Conservation (phyloP, 352 stramenopile genomes). For the Saprolegnia diclina region DNA sequence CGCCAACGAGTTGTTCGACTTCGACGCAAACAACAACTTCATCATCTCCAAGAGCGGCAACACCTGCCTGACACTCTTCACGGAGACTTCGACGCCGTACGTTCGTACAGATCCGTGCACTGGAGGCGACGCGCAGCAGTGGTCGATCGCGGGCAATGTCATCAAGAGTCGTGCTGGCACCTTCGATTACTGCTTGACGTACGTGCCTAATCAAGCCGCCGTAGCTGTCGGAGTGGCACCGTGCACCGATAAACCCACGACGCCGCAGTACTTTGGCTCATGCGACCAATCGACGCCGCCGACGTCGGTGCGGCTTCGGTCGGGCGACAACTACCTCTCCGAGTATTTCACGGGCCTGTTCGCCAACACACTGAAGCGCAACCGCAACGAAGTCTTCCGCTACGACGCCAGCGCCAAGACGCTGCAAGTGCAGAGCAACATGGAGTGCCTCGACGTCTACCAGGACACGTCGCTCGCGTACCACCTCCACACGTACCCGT, state of each 20-base stretch:
- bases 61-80: not conserved
- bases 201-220: not conserved
- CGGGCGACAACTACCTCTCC: not conserved
- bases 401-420: not conserved
- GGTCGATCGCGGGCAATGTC: not conserved
- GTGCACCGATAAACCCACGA: not conserved
- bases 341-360: not conserved
- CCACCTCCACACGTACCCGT: not conserved
- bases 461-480: not conserved
- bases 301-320: not conserved
- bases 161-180: not conserved
- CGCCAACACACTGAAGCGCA: not conserved
- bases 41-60: not conserved
- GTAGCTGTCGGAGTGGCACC: not conserved
- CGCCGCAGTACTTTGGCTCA: not conserved
- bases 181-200: not conserved
- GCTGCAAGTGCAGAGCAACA: not conserved
- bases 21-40: not conserved
- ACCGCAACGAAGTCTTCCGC: not conserved
- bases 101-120: not conserved
- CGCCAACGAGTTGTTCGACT: not conserved
- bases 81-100: not conserved
- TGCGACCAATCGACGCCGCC: not conserved
- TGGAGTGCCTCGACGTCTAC: not conserved
- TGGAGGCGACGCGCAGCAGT: not conserved